Conservation (phyloP, 176 grass and related monocot genomes). For the Carex scoparia region DNA sequence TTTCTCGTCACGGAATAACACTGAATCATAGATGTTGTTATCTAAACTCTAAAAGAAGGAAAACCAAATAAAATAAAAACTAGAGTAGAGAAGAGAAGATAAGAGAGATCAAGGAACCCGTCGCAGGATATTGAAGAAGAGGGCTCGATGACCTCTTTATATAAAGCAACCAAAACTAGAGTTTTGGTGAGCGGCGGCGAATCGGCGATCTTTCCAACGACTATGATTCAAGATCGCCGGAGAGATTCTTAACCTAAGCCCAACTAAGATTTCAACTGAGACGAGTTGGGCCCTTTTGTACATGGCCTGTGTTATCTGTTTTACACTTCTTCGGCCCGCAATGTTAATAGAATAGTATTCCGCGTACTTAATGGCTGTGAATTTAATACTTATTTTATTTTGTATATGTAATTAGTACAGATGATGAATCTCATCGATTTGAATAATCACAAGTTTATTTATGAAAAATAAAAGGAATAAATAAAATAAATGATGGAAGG, state of each 20-base stretch:
- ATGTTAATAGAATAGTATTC: neutral
- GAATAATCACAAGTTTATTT: too few species aligned
- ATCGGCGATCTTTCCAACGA: neutral
- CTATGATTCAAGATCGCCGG: neutral
- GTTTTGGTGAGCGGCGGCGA: conserved; percentile 8
- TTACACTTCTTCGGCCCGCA: neutral
- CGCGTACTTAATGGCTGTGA: too few species aligned
- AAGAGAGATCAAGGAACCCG: neutral
- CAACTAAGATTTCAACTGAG: neutral
- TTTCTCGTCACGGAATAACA: conserved; percentile 24
- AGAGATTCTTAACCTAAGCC: neutral
- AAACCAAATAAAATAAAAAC: conserved; percentile 3
- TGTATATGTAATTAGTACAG: too few species aligned
- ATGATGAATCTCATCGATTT: too few species aligned
- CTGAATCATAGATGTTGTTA: neutral
- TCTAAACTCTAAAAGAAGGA: neutral
- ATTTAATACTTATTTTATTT: too few species aligned
- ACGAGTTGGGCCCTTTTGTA: neutral
- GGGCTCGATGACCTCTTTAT: neutral
- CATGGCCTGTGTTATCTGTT: neutral
- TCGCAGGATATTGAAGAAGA: neutral
- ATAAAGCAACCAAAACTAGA: conserved; percentile 16
- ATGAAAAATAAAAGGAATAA: too few species aligned
- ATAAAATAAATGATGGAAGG: too few species aligned
- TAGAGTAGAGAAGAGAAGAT: neutral